Conservation (phyloP, 2,329 filamentous ascomycete genomes). For the Phyllosticta citriasiana region DNA sequence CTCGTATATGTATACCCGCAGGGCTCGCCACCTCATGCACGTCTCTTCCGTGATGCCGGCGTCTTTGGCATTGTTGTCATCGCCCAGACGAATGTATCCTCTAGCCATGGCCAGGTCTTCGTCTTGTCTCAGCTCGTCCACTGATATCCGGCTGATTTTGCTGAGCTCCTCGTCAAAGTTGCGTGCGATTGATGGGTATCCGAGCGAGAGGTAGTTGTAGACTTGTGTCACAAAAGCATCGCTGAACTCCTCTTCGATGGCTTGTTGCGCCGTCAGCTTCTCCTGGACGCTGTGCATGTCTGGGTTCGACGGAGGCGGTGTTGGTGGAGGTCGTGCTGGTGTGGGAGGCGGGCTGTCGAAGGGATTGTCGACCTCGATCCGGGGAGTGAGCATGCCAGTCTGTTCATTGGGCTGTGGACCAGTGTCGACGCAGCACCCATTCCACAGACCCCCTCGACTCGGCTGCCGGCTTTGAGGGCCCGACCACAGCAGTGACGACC, state of each 20-base stretch:
- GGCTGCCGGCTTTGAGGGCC: slow-evolving; percentile 36
- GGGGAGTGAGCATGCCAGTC: slow-evolving; percentile 43
- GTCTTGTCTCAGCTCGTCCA: slow-evolving; percentile 60
- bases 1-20: slow-evolving; percentile 74
- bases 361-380: slow-evolving; percentile 30
- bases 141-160: slow-evolving; percentile 62
- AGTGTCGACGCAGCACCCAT: slow-evolving; percentile 52
- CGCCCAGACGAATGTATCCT: slow-evolving; percentile 59
- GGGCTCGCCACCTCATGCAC: slow-evolving; percentile 72
- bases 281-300: slow-evolving; percentile 30
- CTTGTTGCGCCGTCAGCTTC: slow-evolving; percentile 34
- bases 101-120: slow-evolving; percentile 55
- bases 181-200: slow-evolving; percentile 77
- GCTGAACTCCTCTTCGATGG: slow-evolving; percentile 57
- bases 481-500: slow-evolving; percentile 23
- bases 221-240: slow-evolving; percentile 88
- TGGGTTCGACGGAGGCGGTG: slow-evolving; percentile 26
- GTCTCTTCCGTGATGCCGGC: slow-evolving; percentile 39
- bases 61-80: slow-evolving; percentile 37
- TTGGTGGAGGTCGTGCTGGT: slow-evolving; percentile 24
- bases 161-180: slow-evolving; percentile 77
- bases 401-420: slow-evolving; percentile 31
- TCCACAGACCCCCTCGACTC: slow-evolving; percentile 63
- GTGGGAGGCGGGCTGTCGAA: slow-evolving; percentile 32
- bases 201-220: slow-evolving; percentile 91